Base-by-base conservation (phyloP, 2,329 filamentous ascomycete genomes). In the Hypomyces perniciosus region DNA sequence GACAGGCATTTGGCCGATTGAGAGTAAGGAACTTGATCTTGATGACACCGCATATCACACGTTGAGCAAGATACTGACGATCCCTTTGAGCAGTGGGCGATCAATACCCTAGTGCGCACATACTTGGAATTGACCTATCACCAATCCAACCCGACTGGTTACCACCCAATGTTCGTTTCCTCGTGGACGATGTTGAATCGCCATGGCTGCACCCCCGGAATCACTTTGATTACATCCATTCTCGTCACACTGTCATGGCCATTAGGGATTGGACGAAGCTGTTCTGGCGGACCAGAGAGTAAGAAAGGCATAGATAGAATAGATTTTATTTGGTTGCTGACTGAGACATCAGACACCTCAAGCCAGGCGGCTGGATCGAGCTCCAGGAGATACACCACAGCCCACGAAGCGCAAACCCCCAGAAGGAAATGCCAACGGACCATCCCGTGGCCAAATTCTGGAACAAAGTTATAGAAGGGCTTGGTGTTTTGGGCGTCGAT, bases 221-320 rank as follows among this genome's bases (percentile, higher is more conserved):
- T 53, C 71, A 76, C 46, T 84, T 82, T 49, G 80, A 84, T 61
- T 82, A 81, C 52, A 74, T 84, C 33, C 80, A 84, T 59, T 74
- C 76, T n/a, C 72, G 81, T 3, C 74, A 79, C 50, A 76, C 78
- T 1, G 75, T 78, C 10, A 73, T 77, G 69, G 77, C 74, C 2
- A 76, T 83, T 52, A 75, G 72, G 44, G 71, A 83, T 58, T 83
- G 79, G 79, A 70, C 70, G 2, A 68, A 60, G 10, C 61, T 83
- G 1, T 71, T 81, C 51, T 62, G 64, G 10, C 70, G 72, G 50
- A 67, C 72, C 1, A 67, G 72, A 38, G 71, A 75, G 77, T 79
- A 59, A 59, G 71, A 61, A 7, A 35, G 4, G 8, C 5, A 5
- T 3, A 5, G 28, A 13, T 4, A 13, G 7, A 20, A 30, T 13